phyloP scores from a whole-genome alignment of 768 basidiomycete genomes.

The Tricholoma saponaceum region DNA sequence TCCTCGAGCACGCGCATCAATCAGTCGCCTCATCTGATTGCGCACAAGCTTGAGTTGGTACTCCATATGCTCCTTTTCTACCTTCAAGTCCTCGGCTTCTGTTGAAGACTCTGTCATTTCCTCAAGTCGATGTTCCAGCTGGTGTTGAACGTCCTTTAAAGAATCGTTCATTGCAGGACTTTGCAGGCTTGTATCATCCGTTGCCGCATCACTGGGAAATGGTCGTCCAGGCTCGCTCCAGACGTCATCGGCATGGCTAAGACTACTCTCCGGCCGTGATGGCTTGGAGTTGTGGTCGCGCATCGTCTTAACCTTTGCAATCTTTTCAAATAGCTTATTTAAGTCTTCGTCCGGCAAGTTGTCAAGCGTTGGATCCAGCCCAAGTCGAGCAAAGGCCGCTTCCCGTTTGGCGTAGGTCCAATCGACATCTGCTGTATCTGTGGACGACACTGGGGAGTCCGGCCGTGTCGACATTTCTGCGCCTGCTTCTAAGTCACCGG shows the following conservation, averaged over 20 bases:
- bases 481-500: conserved; percentile 59
- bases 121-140: conserved; percentile 70
- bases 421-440: conserved; percentile 76
- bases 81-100: conserved; percentile 82
- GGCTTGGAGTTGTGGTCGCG: conserved; percentile 70
- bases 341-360: conserved; percentile 93
- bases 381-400: conserved; percentile 83
- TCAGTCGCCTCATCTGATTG: conserved; percentile 75
- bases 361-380: conserved; percentile 86
- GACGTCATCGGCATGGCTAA: conserved; percentile 80
- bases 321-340: conserved; percentile 91
- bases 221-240: conserved; percentile 90
- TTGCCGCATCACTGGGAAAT: conserved; percentile 70
- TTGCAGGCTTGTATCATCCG: conserved; percentile 81
- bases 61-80: conserved; percentile 92
- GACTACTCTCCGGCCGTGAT: conserved; percentile 85
- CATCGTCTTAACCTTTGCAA: conserved; percentile 86
- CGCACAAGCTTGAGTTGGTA: conserved; percentile 80
- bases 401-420: conserved; percentile 98
- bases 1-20: conserved; percentile 75
- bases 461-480: conserved; percentile 65
- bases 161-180: conserved; percentile 68
- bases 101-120: conserved; percentile 47
- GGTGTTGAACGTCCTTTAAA: conserved; percentile 68
- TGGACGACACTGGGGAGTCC: conserved; percentile 69